phyloP scores from a whole-genome alignment of 208 protist genomes.

The Trypanosomatidae sp. region DNA sequence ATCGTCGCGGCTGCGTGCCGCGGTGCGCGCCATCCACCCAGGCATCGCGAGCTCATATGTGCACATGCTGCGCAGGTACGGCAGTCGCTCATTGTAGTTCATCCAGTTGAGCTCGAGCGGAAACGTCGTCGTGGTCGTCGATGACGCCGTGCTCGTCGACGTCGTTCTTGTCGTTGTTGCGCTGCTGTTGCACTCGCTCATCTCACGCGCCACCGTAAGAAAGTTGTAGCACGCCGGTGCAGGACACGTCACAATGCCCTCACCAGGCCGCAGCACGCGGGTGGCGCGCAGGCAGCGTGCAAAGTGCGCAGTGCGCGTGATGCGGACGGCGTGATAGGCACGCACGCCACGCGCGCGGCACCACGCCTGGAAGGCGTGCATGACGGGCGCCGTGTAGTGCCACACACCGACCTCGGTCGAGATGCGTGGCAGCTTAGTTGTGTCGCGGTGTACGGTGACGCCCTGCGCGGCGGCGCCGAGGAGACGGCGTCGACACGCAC shows the following conservation, averaged over 20 bases:
- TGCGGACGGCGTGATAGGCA: conserved; percentile 60
- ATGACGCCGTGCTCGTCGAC: too few relatives aligned
- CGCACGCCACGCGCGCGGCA: conserved; percentile 47
- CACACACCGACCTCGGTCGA: conserved; percentile 63
- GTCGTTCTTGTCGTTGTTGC: too few relatives aligned
- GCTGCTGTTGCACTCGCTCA: conserved; percentile 19
- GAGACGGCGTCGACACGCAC: too few relatives aligned
- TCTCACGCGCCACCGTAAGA: conserved; percentile 48
- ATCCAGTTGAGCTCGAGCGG: conserved; percentile 78
- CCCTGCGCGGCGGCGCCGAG: too few relatives aligned
- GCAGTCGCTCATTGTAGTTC: conserved; percentile 66
- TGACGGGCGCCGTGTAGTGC: conserved; percentile 66
- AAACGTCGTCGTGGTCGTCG: conserved; percentile 16
- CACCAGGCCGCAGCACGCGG: conserved; percentile 27
- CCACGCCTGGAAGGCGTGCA: conserved; percentile 50
- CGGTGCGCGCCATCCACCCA: conserved; percentile 74
- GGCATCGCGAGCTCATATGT: conserved; percentile 47
- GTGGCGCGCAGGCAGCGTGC: conserved; percentile 56
- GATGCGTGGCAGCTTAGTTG: conserved; percentile 30
- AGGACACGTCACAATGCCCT: conserved; percentile 69
- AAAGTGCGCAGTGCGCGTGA: conserved; percentile 47
- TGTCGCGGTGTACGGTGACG: conserved; percentile 45
- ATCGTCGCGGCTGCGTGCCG: too few relatives aligned
- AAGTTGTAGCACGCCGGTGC: conserved; percentile 65
- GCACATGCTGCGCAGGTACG: conserved; percentile 31